Conservation (phyloP, 768 basidiomycete genomes). For the Mrakia gelida region DNA sequence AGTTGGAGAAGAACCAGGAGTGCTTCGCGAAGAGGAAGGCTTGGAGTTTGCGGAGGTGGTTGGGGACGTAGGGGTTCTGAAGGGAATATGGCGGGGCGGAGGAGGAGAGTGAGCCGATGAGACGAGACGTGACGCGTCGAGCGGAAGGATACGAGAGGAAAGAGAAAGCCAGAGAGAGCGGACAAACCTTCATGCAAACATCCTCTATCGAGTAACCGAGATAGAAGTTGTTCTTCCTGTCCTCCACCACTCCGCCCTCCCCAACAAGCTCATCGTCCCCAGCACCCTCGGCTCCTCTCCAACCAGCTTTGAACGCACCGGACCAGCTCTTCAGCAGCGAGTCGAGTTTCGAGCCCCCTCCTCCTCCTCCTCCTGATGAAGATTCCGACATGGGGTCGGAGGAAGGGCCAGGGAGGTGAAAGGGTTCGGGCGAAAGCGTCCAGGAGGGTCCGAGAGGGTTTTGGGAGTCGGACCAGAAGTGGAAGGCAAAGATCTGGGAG, state of each 20-base stretch:
- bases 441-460: conserved; percentile 23
- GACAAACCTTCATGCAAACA: background rate
- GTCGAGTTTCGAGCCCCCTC: background rate
- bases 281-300: background rate
- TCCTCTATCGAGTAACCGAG: conserved; percentile 19
- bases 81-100: background rate
- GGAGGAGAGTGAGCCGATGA: background rate
- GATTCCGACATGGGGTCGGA: too few species aligned
- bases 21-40: conserved; percentile 22
- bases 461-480: conserved; percentile 10
- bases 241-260: background rate
- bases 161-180: background rate
- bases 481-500: conserved; percentile 8
- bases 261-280: background rate
- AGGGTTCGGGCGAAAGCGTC: conserved; percentile 21
- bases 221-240: conserved; percentile 5
- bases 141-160: background rate
- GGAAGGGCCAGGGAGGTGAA: background rate
- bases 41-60: background rate
- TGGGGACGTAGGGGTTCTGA: background rate
- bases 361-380: background rate
- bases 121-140: background rate
- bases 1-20: conserved; percentile 15
- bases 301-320: background rate
- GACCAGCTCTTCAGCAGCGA: background rate